These are phyloP conservation scores for Paradendryphiella salina DNA, from an alignment of 2,329 filamentous ascomycete species.

Conservation along the genomic window DNA sequence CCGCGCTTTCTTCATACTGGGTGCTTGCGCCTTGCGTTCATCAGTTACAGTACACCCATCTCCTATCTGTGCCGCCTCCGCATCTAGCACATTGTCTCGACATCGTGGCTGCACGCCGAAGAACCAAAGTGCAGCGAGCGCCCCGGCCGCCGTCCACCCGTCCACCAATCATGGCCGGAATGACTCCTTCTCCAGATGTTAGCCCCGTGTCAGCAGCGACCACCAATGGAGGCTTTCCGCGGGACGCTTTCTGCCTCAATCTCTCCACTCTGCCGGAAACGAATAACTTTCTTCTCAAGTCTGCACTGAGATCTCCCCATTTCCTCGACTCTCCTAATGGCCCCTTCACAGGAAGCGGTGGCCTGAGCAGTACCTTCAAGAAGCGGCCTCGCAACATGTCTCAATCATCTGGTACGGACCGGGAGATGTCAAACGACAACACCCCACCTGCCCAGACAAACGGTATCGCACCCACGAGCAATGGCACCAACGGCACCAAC, in stretches of 20 bases:
- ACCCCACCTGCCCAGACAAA: constrained; percentile 35
- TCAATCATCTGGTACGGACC: constrained; percentile 48
- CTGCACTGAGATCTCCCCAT: constrained; percentile 45
- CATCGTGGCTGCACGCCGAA: constrained; percentile 39
- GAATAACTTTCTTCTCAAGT: constrained; percentile 45
- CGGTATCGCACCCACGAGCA: constrained; percentile 37
- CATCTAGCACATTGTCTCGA: constrained; percentile 15
- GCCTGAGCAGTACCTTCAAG: constrained; percentile 40
- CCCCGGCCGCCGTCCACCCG: constrained; percentile 30
- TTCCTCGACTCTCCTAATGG: constrained; percentile 46
- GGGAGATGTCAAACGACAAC: constrained; percentile 45
- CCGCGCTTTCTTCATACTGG: constrained; percentile 7
- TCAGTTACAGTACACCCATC: constrained; percentile 2
- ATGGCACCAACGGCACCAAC: constrained; percentile 28
- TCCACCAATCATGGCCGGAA: constrained; percentile 48
- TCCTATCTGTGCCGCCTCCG: constrained; percentile 9
- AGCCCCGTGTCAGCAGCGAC: constrained; percentile 50
- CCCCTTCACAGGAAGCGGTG: constrained; percentile 34
- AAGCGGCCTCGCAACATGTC: constrained; percentile 50
- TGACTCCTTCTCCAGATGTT: constrained; percentile 49
- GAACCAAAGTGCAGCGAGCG: constrained; percentile 31
- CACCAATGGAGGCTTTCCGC: constrained; percentile 46
- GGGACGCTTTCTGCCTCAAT: constrained; percentile 48
- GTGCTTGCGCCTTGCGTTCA: constrained; percentile 1
- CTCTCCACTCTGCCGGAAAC: constrained; percentile 46